Evolutionary conservation across 768 basidiomycete genomes (phyloP), one percentile per base, ranked within the genome.

Genomic region (Candolleomyces aberdarensis): DNA sequence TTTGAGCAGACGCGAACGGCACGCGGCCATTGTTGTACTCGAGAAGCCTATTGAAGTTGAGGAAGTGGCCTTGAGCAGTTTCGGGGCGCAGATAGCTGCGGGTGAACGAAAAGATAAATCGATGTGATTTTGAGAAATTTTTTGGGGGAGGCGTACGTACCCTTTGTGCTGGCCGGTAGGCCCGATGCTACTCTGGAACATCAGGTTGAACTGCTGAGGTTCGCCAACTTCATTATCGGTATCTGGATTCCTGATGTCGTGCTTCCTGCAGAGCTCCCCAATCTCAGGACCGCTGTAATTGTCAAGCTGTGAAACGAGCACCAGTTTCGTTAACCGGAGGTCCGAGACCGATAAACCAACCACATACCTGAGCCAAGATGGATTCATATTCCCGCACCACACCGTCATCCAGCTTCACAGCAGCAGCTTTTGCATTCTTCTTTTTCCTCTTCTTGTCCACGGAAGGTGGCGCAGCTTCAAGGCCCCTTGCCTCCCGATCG

Each of bases 11-110:
- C 13, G 96, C 97, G 71, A 98, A 99, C 0, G 96, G 97, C 20
- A 99, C 79, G 20, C 92, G 89, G 13, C 94, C 92, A 72, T 98
- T 97, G 82, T 98, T 98, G 84, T 96, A 98, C 51, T 98, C 97
- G 61, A 98, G 89, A 32, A 98, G 83, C 17, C 96, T 91, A 64
- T 88, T 87, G 79, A 99, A 99, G 82, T 98, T 98, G 72, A 98
- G 86, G 82, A 98, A 99, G 75, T 98, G 97, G 57, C 96, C 94
- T 70, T 98, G 96, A 0, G 97, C 96, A 0, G 97, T 99, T 74
- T 98, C 97, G 1, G 97, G 97, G 20, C 97, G 94, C 57, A 99
- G 88, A 76, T 85, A 98, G 50, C 95, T 95, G 67, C 36, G 11
- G 39, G 51, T 41, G 50, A 54, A 56, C 46, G 17, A 29, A n/a